Conservation (phyloP, 2,329 filamentous ascomycete genomes). For the Cercospora zeae-maydis region DNA sequence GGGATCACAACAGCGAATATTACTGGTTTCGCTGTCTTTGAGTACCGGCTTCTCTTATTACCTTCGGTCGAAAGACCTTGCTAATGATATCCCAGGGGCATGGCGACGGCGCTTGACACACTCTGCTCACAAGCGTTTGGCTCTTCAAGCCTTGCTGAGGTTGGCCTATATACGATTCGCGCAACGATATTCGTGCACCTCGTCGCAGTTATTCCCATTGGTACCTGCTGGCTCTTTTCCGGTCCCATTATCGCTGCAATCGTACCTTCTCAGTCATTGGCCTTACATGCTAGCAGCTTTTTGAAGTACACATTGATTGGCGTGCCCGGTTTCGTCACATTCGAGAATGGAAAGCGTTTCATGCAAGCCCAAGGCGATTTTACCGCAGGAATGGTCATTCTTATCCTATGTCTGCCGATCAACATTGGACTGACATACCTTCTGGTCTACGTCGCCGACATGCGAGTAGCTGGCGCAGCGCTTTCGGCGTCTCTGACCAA, state of each 20-base stretch:
- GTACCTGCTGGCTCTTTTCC: conserved; percentile 49
- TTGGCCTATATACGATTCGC: conserved; percentile 53
- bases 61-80: not conserved
- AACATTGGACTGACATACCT: conserved; percentile 21
- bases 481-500: conserved; percentile 44
- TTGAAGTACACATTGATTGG: conserved; percentile 49
- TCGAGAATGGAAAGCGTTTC: conserved; percentile 55
- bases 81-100: conserved; percentile 33
- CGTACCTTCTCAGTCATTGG: conserved; percentile 41
- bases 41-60: conserved; percentile 23
- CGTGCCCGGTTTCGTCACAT: conserved; percentile 52
- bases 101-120: conserved; percentile 52
- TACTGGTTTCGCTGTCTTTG: conserved; percentile 50
- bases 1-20: conserved; percentile 55
- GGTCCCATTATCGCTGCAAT: conserved; percentile 41
- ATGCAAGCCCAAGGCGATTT: conserved; percentile 56
- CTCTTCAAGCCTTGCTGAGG: conserved; percentile 46
- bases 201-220: conserved; percentile 47
- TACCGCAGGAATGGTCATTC: conserved; percentile 39
- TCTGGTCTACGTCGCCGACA: conserved; percentile 29
- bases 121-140: conserved; percentile 53
- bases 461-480: conserved; percentile 52
- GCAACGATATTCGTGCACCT: conserved; percentile 52
- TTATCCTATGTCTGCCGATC: conserved; percentile 20
- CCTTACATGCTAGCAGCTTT: conserved; percentile 50